These are phyloP conservation scores for Pythium rhizo-oryzae DNA, from an alignment of 352 stramenopile species.

Conservation along the genomic window DNA sequence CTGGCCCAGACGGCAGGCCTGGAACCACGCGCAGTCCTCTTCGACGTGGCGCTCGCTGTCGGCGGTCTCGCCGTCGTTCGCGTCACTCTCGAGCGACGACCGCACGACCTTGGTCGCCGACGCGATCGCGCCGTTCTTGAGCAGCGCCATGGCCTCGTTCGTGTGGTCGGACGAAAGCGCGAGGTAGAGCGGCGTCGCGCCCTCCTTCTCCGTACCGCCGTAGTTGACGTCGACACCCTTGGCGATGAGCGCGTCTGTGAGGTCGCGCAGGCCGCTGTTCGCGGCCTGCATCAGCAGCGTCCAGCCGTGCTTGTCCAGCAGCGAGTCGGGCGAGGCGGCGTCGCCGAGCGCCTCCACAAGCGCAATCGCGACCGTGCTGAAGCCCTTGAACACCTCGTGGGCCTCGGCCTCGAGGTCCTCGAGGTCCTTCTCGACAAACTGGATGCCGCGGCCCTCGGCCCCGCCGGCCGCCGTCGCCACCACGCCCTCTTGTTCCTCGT, in stretches of 20 bases:
- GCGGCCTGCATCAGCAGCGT: constrained; percentile 86
- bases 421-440: constrained; percentile 61
- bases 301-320: constrained; percentile 79
- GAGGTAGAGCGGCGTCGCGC: constrained; percentile 68
- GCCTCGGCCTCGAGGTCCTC: constrained; percentile 77
- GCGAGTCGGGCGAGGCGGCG: constrained; percentile 41
- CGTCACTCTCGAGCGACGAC: constrained; percentile 37
- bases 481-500: constrained; percentile 12
- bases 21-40: constrained; percentile 76
- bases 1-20: constrained; percentile 74
- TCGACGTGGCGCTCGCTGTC: constrained; percentile 42
- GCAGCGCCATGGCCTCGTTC: constrained; percentile 63
- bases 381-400: constrained; percentile 64
- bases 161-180: constrained; percentile 78
- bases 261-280: constrained; percentile 65
- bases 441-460: constrained; percentile 15
- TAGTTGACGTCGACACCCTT: constrained; percentile 66
- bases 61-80: constrained; percentile 23
- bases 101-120: constrained; percentile 74
- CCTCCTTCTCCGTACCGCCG: constrained; percentile 45
- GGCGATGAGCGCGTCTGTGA: constrained; percentile 58
- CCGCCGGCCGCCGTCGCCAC: constrained; percentile 12
- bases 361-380: constrained; percentile 51
- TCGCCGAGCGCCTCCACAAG: constrained; percentile 48
- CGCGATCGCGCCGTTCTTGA: constrained; percentile 65